Evolutionary conservation across 768 basidiomycete species (phyloP).

Genomic region (Paxillus involutus): DNA sequence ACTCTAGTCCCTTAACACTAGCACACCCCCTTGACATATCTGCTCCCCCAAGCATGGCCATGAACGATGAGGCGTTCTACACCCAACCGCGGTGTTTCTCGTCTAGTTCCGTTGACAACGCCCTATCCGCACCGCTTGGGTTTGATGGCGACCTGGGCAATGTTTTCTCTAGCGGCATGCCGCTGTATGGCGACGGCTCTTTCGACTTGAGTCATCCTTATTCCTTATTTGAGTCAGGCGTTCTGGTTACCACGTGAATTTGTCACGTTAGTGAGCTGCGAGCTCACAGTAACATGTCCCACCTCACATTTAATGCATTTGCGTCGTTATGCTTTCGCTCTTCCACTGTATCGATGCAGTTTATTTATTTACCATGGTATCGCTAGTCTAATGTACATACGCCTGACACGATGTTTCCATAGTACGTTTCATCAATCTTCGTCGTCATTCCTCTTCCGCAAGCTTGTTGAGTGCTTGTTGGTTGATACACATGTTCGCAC

Average conservation of each 20-base stretch:
- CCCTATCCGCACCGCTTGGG: neutral
- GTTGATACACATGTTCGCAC: neutral
- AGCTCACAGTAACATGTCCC: constrained; percentile 17
- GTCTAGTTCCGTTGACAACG: constrained; percentile 5
- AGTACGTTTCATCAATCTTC: neutral
- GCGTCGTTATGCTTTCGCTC: constrained; percentile 3
- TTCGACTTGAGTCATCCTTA: constrained; percentile 24
- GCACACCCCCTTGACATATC: constrained; percentile 29
- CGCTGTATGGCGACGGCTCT: constrained; percentile 26
- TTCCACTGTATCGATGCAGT: constrained; percentile 25
- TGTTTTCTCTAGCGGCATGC: constrained; percentile 25
- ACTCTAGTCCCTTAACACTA: constrained; percentile 31
- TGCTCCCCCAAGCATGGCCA: constrained; percentile 19
- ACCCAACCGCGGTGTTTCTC: constrained; percentile 24
- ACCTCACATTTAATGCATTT: constrained; percentile 3
- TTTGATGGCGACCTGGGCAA: constrained; percentile 15
- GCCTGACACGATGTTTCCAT: neutral
- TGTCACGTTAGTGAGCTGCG: neutral
- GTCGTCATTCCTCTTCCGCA: neutral
- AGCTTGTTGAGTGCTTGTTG: neutral
- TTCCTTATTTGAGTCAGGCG: constrained; percentile 22
- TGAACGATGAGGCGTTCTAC: constrained; percentile 10
- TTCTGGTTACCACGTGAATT: constrained; percentile 24
- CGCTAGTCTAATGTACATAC: constrained; percentile 15
- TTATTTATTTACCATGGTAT: constrained; percentile 21